Evolutionary conservation across 202 grass and related monocot species (phyloP), one percentile per base, ranked within the genome.

Genomic region (Setaria italica): DNA sequence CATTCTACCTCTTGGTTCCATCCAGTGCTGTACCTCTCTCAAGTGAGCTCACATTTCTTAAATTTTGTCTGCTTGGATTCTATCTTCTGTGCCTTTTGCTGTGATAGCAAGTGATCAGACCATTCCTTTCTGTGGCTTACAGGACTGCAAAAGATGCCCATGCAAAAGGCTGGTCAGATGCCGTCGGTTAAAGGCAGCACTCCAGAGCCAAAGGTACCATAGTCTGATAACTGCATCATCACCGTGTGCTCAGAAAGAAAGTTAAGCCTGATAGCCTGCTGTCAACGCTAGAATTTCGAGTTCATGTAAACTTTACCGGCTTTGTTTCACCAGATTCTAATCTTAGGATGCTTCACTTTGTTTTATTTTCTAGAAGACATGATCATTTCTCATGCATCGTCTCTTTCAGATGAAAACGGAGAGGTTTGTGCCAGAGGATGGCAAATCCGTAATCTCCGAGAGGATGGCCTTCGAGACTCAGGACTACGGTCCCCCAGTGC

Each of bases 381-480:
- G 13, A 48, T 39, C 17, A 17, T 66, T 58, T 74, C 62, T 67
- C 39, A 67, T 67, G 11, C 34, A 33, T 55, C 51, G 0, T 48
- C 7, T 84, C 25, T 64, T 80, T 46, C 76, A 90, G 89, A 65
- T 35, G 32, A 39, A 70, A 47, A 43, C 37, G 30, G 47, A 41
- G 30, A 48, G 29, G 42, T 25, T 56, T 30, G 7, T 65, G 34
- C 39, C 5, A 43, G 71, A 65, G 8, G 64, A 87, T 14, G 89
- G 32, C 1, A 9, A 30, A 15, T 47, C 56, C 6, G 25, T 30
- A 62, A 47, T 80, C 20, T 56, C 17, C 17, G 81, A 41, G 12
- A 91, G 89, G 85, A 85, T 91, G 89, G 71, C 55, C 1, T 74
- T 88, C 20, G 85, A 85, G 77, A 81, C 57, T 7, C 76, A 91